Percentiles rank a stretch among this genome's conserved stretches.
phyloP scores from a whole-genome alignment of 352 stramenopile species.

The Phytophthora europaea region DNA sequence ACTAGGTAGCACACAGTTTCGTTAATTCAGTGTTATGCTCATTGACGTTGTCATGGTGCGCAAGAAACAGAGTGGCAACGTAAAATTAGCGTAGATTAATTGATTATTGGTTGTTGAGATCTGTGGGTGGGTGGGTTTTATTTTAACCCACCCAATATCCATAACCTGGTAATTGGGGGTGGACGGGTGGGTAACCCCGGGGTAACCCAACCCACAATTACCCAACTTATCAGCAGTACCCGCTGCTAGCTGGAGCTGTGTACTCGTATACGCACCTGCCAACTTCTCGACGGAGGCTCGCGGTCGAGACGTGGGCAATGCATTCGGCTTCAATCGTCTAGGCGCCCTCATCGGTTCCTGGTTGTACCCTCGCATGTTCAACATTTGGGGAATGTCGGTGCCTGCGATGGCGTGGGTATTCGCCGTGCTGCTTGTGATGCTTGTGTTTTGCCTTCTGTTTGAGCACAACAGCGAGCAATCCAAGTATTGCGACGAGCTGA shows the following conservation, averaged over 20 bases:
- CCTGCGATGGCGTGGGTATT: constrained; percentile 31
- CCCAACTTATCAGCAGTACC: constrained; percentile 14
- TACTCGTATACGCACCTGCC: constrained; percentile 27
- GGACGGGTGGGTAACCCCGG: no score
- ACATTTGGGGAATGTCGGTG: constrained; percentile 37
- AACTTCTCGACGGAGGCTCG: constrained; percentile 20
- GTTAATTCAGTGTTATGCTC: no score
- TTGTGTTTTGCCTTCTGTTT: constrained; percentile 3
- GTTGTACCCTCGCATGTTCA: constrained; percentile 39
- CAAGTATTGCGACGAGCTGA: no score
- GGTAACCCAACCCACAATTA: no score
- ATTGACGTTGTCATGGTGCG: no score
- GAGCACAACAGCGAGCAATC: background rate
- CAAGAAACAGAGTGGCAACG: no score
- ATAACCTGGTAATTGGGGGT: no score
- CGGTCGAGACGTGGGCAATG: constrained; percentile 22
- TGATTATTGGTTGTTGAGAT: no score
- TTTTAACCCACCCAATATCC: no score
- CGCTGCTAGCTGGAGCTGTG: constrained; percentile 29
- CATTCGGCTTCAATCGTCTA: constrained; percentile 26
- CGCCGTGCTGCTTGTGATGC: constrained; percentile 1
- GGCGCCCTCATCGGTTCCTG: constrained; percentile 16
- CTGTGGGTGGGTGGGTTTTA: no score
- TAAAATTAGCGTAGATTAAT: no score
- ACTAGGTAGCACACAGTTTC: no score